Base-by-base conservation (phyloP, 2,329 filamentous ascomycete genomes). In the Volutella citrinella region DNA sequence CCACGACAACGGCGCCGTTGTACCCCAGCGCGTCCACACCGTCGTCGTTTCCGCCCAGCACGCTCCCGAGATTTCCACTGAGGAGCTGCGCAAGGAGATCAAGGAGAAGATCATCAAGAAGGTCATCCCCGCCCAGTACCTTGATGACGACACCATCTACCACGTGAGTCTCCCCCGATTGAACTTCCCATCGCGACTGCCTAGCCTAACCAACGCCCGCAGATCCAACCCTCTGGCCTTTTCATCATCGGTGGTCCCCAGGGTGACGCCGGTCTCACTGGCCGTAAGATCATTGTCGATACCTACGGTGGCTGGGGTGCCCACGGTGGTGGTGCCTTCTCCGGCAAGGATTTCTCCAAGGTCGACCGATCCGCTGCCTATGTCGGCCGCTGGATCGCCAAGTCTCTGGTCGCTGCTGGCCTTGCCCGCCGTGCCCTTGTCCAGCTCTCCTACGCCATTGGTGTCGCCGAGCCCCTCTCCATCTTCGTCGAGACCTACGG, bases 321-420 rank as follows among this genome's bases (percentile, higher is more conserved):
- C 57, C 93, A 98, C 79, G 93, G 93, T 78, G 93, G 93, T 78
- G 93, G 93, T 84, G 93, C 93, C 68, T 98, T 98, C 86, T 97
- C 93, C 59, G 93, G 93, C 61, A 98, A 98, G 84, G 93, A 98
- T 70, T 98, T 96, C 82, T 96, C 89, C 80, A 98, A 98, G 82
- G 93, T 98, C 70, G 93, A 98, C 66, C 87, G 93, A 58, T 97
- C 93, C 34, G 93, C 93, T 52, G 93, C 93, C 61, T 98, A 98
- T 75, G 82, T 97, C 55, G 90, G 80, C 54, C 89, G 93, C 66
- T 98, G 93, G 93, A 90, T 98, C 67, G 93, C 93, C 73, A 98
- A 98, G 81, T 98, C 93, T 25, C 80, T 98, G 49, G 87, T 98
- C 55, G 72, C 82, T 58, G 86, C 91, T 56, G 84, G 85, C 57